Evolutionary conservation across 2,329 filamentous ascomycete genomes (phyloP).

Genomic region (Claviceps digitariae): DNA sequence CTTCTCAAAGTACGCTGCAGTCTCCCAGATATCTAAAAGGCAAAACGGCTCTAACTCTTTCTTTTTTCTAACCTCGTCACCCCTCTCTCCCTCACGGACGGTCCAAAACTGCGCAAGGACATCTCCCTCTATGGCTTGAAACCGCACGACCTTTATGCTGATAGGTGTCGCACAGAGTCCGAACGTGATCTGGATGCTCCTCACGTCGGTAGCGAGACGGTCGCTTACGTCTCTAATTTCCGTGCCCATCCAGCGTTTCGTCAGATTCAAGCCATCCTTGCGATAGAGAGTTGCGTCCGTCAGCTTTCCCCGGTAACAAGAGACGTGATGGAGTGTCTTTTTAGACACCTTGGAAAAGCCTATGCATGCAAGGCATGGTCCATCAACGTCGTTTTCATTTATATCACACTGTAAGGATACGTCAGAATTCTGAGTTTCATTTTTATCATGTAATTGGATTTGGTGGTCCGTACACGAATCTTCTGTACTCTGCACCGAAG

Average conservation of each 20-base stretch:
- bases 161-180: conserved; percentile 24
- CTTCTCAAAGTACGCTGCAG: conserved; percentile 18
- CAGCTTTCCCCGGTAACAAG: conserved; percentile 31
- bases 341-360: conserved; percentile 25
- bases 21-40: conserved; percentile 22
- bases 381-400: conserved; percentile 17
- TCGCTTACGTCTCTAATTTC: conserved; percentile 27
- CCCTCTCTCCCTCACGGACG: conserved; percentile 12
- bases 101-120: conserved; percentile 25
- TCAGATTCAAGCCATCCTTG: conserved; percentile 29
- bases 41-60: conserved; percentile 26
- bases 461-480: conserved; percentile 22
- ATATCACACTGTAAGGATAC: conserved; percentile 21
- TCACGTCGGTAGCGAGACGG: conserved; percentile 13
- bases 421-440: not conserved
- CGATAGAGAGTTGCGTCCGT: conserved; percentile 28
- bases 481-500: conserved; percentile 31
- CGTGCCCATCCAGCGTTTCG: conserved; percentile 27
- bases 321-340: conserved; percentile 32
- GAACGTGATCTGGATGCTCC: conserved; percentile 25
- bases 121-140: conserved; percentile 24
- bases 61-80: conserved; percentile 12
- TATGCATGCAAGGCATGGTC: conserved; percentile 27
- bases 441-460: not conserved
- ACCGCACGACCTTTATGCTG: conserved; percentile 26